These are phyloP conservation scores for Penium margaritaceum DNA, from an alignment of 139 green algal genomes.

Conservation along the genomic window DNA sequence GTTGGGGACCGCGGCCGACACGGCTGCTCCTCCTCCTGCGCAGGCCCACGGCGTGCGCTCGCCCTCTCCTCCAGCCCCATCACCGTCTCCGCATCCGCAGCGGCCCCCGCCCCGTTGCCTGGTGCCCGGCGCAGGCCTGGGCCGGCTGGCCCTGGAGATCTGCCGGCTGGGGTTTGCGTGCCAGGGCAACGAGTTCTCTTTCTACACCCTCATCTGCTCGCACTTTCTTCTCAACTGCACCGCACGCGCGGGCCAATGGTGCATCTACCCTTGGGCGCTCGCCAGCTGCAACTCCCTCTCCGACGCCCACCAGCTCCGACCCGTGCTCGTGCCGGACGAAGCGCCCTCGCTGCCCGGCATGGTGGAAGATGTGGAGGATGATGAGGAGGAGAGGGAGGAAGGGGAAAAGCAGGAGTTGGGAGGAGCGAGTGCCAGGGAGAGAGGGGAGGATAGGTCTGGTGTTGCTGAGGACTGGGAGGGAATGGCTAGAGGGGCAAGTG, in stretches of 20 bases:
- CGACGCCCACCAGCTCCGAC: slow-evolving; percentile 67
- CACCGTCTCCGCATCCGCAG: neutral
- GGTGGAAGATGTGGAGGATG: too few species aligned
- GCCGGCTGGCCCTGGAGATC: slow-evolving; percentile 59
- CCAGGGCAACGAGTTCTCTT: slow-evolving; percentile 89
- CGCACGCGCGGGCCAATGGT: slow-evolving; percentile 50
- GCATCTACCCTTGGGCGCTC: slow-evolving; percentile 71
- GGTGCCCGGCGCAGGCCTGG: slow-evolving; percentile 81
- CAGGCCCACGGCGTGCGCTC: too few species aligned
- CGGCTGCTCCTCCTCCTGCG: too few species aligned
- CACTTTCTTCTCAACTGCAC: slow-evolving; percentile 79
- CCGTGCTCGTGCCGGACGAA: slow-evolving; percentile 50
- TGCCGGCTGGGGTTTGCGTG: slow-evolving; percentile 40
- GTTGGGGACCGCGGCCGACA: too few species aligned
- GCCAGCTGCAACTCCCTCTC: slow-evolving; percentile 63
- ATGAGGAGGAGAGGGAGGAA: too few species aligned
- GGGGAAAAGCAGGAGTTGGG: too few species aligned
- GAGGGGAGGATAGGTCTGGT: too few species aligned
- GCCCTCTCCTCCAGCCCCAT: too few species aligned
- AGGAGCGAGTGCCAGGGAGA: too few species aligned
- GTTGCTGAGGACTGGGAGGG: too few species aligned
- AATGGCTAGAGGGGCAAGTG: too few species aligned
- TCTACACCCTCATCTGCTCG: slow-evolving; percentile 89
- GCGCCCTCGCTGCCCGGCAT: slow-evolving; percentile 20
- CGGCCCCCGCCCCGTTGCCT: slow-evolving; percentile 57